phyloP scores from a whole-genome alignment of 768 basidiomycete species.

The Nevesoporus exiguus region DNA sequence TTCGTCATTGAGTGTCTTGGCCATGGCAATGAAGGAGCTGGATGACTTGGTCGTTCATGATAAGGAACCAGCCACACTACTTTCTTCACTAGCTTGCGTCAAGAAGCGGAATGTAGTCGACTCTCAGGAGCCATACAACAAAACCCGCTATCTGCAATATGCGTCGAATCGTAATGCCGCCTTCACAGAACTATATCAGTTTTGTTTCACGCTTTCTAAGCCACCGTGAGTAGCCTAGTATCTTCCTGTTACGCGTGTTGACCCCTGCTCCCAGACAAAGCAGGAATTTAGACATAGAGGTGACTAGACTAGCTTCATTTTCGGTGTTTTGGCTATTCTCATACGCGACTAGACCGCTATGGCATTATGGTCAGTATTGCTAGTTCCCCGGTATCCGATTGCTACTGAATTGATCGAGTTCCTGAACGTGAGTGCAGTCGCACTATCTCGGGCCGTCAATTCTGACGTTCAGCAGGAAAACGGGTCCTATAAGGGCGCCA shows the following conservation, averaged over 20 bases:
- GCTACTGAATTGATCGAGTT: conserved; percentile 64
- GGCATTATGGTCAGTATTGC: conserved; percentile 73
- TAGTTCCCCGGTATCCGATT: conserved; percentile 64
- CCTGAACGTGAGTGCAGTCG: conserved; percentile 48
- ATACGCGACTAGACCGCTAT: conserved; percentile 50
- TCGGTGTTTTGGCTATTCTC: neutral
- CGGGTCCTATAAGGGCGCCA: conserved; percentile 69
- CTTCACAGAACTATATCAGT: conserved; percentile 66
- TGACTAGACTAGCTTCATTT: conserved; percentile 32
- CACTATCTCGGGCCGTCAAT: neutral
- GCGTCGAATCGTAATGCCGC: conserved; percentile 46
- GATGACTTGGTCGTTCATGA: conserved; percentile 56
- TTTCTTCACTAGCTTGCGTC: conserved; percentile 19
- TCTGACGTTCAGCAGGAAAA: conserved; percentile 31
- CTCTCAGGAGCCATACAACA: conserved; percentile 51
- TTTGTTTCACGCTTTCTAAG: conserved; percentile 69
- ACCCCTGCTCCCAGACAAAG: conserved; percentile 45
- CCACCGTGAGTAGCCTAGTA: conserved; percentile 53
- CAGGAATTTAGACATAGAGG: conserved; percentile 81
- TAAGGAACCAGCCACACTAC: conserved; percentile 36
- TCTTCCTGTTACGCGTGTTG: neutral
- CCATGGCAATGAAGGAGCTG: conserved; percentile 54
- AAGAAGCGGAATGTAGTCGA: conserved; percentile 31
- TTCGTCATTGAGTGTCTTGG: conserved; percentile 47
- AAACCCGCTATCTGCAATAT: conserved; percentile 47